These are phyloP conservation scores for Coniferiporia weirii DNA, from an alignment of 1,284 basidiomycete genomes.

Conservation along the genomic window DNA sequence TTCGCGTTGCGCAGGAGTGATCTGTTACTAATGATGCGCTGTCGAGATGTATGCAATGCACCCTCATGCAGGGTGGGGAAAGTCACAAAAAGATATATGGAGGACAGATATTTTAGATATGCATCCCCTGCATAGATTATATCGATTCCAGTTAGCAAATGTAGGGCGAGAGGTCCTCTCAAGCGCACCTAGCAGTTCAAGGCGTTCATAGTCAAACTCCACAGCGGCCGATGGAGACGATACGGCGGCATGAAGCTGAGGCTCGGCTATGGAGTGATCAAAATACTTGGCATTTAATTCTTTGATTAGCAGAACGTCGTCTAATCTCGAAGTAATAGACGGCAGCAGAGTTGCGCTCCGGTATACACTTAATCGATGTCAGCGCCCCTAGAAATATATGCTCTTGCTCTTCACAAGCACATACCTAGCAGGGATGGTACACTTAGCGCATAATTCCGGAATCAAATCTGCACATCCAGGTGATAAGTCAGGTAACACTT, in stretches of 20 bases:
- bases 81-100: conserved; percentile 66
- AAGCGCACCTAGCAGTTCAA: conserved; percentile 67
- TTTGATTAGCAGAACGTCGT: conserved; percentile 66
- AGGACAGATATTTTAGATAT: conserved; percentile 72
- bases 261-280: conserved; percentile 51
- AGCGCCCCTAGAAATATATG: conserved; percentile 13
- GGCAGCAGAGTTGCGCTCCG: conserved; percentile 65
- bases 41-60: conserved; percentile 55
- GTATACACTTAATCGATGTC: conserved; percentile 42
- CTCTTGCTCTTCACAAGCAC: conserved; percentile 10
- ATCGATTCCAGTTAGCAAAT: conserved; percentile 3
- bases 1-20: conserved; percentile 53
- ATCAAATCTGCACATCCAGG: conserved; percentile 54
- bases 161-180: neutral
- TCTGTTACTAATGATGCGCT: conserved; percentile 69
- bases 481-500: conserved; percentile 1
- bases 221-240: conserved; percentile 60
- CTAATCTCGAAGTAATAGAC: conserved; percentile 62
- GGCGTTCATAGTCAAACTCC: conserved; percentile 72
- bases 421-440: conserved; percentile 69
- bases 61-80: conserved; percentile 59
- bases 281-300: conserved; percentile 72
- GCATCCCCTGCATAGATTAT: conserved; percentile 54
- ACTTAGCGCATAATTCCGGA: conserved; percentile 69
- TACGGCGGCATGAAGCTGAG: conserved; percentile 57